Conservation (phyloP, 108 stramenopile species). For the Skeletonema costatum region DNA sequence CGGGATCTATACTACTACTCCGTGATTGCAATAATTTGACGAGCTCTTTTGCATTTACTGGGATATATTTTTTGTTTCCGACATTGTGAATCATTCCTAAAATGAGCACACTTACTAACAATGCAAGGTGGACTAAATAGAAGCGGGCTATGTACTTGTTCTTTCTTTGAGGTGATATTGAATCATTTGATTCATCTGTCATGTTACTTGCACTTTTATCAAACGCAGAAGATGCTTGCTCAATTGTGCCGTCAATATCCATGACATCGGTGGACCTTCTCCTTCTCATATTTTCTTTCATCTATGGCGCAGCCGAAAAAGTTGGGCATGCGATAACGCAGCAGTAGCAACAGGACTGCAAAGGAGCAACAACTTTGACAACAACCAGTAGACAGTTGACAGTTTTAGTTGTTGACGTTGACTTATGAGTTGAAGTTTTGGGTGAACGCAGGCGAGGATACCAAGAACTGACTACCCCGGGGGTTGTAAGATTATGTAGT, state of each 20-base stretch:
- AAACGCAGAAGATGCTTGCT: neutral
- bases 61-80: constrained; percentile 64
- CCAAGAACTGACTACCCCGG: too few species aligned
- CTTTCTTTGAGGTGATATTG: neutral
- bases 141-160: neutral
- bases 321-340: too few species aligned
- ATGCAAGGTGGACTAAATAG: constrained; percentile 12
- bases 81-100: constrained; percentile 38
- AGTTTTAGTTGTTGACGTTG: too few species aligned
- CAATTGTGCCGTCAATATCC: neutral
- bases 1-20: neutral
- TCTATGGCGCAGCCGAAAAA: too few species aligned
- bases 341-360: too few species aligned
- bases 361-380: too few species aligned
- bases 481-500: too few species aligned
- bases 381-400: too few species aligned
- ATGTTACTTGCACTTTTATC: neutral
- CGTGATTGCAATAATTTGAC: neutral
- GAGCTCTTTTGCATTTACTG: constrained; percentile 45
- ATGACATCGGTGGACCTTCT: too few species aligned
- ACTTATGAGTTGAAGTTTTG: too few species aligned
- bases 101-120: constrained; percentile 1
- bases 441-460: too few species aligned
- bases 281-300: too few species aligned
- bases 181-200: neutral